These are phyloP conservation scores for Candida sp. DNA, from an alignment of 1,139 yeast genomes.

Conservation along the genomic window DNA sequence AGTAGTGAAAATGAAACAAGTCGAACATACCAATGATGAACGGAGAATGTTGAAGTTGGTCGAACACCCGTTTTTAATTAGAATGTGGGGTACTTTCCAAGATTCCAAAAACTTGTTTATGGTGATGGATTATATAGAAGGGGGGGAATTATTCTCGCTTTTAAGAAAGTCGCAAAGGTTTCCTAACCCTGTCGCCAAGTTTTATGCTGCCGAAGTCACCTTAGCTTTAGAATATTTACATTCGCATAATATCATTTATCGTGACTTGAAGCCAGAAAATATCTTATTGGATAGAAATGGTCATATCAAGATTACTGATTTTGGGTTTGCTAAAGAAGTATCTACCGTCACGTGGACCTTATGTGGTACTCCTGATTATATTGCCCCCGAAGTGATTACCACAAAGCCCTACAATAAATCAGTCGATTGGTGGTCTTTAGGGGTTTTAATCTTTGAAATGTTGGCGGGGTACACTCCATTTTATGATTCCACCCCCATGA, in stretches of 20 bases:
- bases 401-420: constrained; percentile 61
- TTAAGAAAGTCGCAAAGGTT: constrained; percentile 57
- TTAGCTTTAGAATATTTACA: constrained; percentile 58
- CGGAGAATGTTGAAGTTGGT: constrained; percentile 54
- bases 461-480: constrained; percentile 62
- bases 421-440: constrained; percentile 66
- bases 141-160: constrained; percentile 57
- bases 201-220: constrained; percentile 60
- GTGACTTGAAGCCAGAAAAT: constrained; percentile 62
- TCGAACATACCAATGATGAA: constrained; percentile 63
- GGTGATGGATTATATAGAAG: constrained; percentile 65
- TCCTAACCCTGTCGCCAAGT: constrained; percentile 62
- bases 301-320: constrained; percentile 58
- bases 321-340: constrained; percentile 62
- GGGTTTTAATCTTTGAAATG: constrained; percentile 59
- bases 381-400: constrained; percentile 62
- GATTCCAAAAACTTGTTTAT: constrained; percentile 54
- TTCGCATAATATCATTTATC: constrained; percentile 53
- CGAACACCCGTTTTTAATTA: constrained; percentile 55
- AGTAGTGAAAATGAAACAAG: constrained; percentile 60
- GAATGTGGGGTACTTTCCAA: constrained; percentile 68
- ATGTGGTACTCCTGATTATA: constrained; percentile 65
- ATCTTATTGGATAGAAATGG: constrained; percentile 56
- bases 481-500: constrained; percentile 60
- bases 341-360: constrained; percentile 57